Conservation (phyloP, 164 flowering plant species). For the Liquidambar formosana region DNA sequence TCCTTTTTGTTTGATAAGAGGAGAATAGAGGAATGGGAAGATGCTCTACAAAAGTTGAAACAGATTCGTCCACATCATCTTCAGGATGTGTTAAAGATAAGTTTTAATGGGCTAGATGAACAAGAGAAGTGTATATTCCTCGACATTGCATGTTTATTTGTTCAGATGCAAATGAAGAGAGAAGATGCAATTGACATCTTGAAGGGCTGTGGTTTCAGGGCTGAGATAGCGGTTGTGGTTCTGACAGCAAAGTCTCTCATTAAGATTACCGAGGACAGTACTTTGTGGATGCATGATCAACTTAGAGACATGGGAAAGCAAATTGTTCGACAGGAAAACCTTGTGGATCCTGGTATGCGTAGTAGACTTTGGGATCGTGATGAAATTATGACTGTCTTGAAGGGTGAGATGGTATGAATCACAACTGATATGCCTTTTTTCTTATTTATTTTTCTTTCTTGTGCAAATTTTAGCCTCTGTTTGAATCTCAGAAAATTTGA, state of each 20-base stretch:
- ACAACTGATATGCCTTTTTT: too few relatives aligned
- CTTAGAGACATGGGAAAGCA: slow-evolving; percentile 51
- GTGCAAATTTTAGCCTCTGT: too few relatives aligned
- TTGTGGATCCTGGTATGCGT: slow-evolving; percentile 33
- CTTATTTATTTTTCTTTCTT: too few relatives aligned
- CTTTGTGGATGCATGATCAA: slow-evolving; percentile 47
- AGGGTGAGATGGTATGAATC: slow-evolving; percentile 20
- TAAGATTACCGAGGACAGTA: slow-evolving; percentile 19
- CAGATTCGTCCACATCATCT: slow-evolving; percentile 24
- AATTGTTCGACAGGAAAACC: slow-evolving; percentile 32
- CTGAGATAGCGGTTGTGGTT: slow-evolving; percentile 24
- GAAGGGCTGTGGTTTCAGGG: slow-evolving; percentile 34
- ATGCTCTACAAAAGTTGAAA: slow-evolving; percentile 30
- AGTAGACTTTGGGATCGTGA: slow-evolving; percentile 44
- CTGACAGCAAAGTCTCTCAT: slow-evolving; percentile 36
- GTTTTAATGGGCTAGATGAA: slow-evolving; percentile 43
- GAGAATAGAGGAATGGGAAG: slow-evolving; percentile 32
- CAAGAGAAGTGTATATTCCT: slow-evolving; percentile 38
- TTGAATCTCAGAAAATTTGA: too few relatives aligned
- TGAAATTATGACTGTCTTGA: slow-evolving; percentile 30
- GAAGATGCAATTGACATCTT: slow-evolving; percentile 29
- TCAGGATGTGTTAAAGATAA: slow-evolving; percentile 36
- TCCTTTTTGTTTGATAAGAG: slow-evolving; percentile 28
- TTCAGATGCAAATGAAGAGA: slow-evolving; percentile 24
- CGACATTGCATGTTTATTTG: slow-evolving; percentile 49